Conservation (phyloP, 2,329 filamentous ascomycete genomes). For the Lizonia empirigonia region DNA sequence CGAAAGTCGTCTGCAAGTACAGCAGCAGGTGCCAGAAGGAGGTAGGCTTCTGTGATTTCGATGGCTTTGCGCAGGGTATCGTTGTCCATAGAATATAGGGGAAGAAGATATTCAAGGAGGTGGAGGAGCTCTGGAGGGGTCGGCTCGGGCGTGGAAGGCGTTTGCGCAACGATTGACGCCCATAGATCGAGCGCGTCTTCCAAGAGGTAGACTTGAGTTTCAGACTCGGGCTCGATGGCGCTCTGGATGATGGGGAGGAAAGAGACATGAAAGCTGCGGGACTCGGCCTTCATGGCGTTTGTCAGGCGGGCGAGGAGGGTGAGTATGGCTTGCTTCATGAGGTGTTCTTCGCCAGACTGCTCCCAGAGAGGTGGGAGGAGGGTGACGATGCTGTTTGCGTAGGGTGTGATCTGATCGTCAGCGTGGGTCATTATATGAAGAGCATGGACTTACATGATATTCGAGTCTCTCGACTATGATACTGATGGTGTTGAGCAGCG, state of each 20-base stretch:
- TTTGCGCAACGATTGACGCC: constrained; percentile 74
- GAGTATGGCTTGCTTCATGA: constrained; percentile 93
- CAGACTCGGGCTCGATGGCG: constrained; percentile 75
- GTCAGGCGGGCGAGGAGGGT: constrained; percentile 84
- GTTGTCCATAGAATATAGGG: constrained; percentile 56
- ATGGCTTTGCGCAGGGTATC: constrained; percentile 56
- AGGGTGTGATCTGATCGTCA: constrained; percentile 59
- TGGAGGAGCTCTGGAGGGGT: constrained; percentile 51
- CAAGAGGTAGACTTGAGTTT: constrained; percentile 71
- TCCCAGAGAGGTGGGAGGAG: constrained; percentile 85
- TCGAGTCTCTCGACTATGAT: constrained; percentile 83
- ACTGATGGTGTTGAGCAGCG: constrained; percentile 83
- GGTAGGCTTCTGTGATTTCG: constrained; percentile 57
- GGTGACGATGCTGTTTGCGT: constrained; percentile 79
- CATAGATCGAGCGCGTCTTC: constrained; percentile 93
- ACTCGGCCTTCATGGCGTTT: constrained; percentile 80
- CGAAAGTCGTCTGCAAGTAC: constrained; percentile 54
- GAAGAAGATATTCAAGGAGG: constrained; percentile 53
- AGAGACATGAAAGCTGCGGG: constrained; percentile 76
- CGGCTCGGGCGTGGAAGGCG: constrained; percentile 50
- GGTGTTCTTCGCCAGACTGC: constrained; percentile 80
- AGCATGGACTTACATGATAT: constrained; percentile 59
- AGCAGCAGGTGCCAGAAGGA: constrained; percentile 54
- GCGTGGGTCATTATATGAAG: neutral
- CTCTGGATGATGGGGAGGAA: constrained; percentile 83